A percentile compares a stretch with the other conserved stretches of the same genome.
phyloP scores from a whole-genome alignment of 257 asterid species.

The Datura wrightii region DNA sequence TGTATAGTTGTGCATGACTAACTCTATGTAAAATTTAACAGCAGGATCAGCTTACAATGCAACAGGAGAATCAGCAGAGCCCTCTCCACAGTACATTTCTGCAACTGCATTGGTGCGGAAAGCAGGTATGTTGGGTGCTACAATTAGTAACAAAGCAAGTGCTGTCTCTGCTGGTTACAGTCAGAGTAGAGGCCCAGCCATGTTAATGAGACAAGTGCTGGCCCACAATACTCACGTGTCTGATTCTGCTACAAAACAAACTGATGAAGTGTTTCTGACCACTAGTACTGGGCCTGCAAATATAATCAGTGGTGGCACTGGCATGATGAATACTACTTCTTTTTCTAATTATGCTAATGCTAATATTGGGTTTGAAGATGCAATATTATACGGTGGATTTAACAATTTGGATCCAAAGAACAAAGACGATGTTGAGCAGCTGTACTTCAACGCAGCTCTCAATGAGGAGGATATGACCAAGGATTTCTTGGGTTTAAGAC shows the following conservation, averaged over 20 bases:
- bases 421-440: slow-evolving; percentile 39
- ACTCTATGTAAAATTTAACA: not conserved
- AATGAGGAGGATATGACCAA: slow-evolving; percentile 52
- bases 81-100: slow-evolving; percentile 62
- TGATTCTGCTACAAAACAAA: slow-evolving; percentile 38
- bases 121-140: slow-evolving; percentile 82
- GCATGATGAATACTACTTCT: slow-evolving; percentile 47
- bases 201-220: slow-evolving; percentile 41
- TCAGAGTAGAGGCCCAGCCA: slow-evolving; percentile 1
- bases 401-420: slow-evolving; percentile 41
- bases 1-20: no score
- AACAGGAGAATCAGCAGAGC: slow-evolving; percentile 15
- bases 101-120: slow-evolving; percentile 93
- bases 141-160: slow-evolving; percentile 37
- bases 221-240: slow-evolving; percentile 77
- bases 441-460: not conserved
- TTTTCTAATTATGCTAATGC: slow-evolving; percentile 33
- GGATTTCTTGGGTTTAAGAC: slow-evolving; percentile 84
- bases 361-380: slow-evolving; percentile 49
- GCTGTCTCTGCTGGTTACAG: slow-evolving; percentile 19
- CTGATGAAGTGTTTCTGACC: slow-evolving; percentile 51
- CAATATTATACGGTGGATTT: slow-evolving; percentile 48
- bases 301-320: slow-evolving; percentile 16
- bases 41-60: not conserved
- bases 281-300: slow-evolving; percentile 32